These are phyloP conservation scores for Alternaria brassicicola DNA, from an alignment of 2,329 filamentous ascomycete species.

Conservation along the genomic window DNA sequence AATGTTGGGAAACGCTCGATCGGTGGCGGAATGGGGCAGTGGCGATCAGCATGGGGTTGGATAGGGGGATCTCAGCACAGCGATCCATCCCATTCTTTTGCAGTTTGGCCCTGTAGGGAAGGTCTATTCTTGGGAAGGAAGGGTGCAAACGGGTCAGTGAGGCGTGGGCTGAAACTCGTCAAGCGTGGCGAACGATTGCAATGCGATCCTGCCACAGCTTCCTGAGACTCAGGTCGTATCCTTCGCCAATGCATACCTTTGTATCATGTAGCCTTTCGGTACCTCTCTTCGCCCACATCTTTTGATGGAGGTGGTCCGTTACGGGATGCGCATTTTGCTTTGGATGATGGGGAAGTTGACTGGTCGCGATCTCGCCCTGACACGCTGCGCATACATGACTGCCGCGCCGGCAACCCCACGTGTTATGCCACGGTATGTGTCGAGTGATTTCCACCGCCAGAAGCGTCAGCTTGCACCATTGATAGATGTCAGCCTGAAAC, in stretches of 20 bases:
- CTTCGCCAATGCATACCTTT: background rate
- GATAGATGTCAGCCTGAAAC: constrained; percentile 9
- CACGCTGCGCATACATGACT: background rate
- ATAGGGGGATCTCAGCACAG: constrained; percentile 1
- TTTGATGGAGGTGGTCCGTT: background rate
- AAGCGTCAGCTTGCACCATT: background rate
- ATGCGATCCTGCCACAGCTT: background rate
- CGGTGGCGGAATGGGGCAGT: background rate
- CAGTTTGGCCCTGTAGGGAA: background rate
- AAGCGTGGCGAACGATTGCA: background rate
- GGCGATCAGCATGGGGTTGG: background rate
- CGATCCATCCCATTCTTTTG: background rate
- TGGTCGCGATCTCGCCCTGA: background rate
- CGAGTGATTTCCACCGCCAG: constrained; percentile 3
- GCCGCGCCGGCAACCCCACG: background rate
- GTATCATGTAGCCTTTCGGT: background rate
- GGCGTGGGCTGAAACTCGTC: background rate
- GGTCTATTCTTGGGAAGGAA: background rate
- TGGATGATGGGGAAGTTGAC: background rate
- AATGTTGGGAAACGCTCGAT: constrained; percentile 2
- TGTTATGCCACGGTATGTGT: constrained; percentile 9
- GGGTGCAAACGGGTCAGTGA: background rate
- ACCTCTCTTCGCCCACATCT: background rate
- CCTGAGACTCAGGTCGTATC: background rate
- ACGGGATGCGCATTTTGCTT: background rate